Percentiles rank a stretch among this genome's conserved stretches.
Evolutionary conservation across 768 basidiomycete genomes (phyloP).

Genomic region (Daedaleopsis sinensis): DNA sequence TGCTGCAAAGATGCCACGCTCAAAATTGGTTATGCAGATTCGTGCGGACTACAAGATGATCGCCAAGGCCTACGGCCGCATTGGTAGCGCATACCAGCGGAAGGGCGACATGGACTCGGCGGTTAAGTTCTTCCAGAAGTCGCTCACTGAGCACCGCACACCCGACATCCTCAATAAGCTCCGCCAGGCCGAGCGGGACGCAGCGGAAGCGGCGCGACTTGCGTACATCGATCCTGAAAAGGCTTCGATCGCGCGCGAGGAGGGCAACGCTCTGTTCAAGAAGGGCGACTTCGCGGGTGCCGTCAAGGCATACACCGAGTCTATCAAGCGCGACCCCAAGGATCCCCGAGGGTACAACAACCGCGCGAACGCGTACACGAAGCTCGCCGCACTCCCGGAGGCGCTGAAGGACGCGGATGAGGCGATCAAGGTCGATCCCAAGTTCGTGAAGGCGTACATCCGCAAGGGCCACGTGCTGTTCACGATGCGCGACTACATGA

Average conservation of each 20-base stretch:
- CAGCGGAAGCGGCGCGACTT: slow-evolving; percentile 74
- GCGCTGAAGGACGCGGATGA: slow-evolving; percentile 95
- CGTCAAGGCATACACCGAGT: slow-evolving; percentile 92
- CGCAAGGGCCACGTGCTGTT: slow-evolving; percentile 86
- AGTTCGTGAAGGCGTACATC: slow-evolving; percentile 94
- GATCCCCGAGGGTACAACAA: slow-evolving; percentile 97
- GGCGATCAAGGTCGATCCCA: slow-evolving; percentile 89
- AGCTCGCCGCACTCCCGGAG: slow-evolving; percentile 90
- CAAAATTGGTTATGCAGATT: slow-evolving; percentile 43
- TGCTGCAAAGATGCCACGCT: background rate
- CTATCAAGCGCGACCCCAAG: slow-evolving; percentile 91
- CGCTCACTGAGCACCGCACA: slow-evolving; percentile 94
- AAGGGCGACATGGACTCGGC: slow-evolving; percentile 77
- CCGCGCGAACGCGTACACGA: slow-evolving; percentile 96
- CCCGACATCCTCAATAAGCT: slow-evolving; percentile 91
- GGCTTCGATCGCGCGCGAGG: slow-evolving; percentile 83
- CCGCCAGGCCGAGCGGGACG: slow-evolving; percentile 76
- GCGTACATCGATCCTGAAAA: slow-evolving; percentile 88
- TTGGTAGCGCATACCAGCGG: slow-evolving; percentile 82
- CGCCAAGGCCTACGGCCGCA: slow-evolving; percentile 92
- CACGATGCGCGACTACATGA: slow-evolving; percentile 89
- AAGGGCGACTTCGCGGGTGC: slow-evolving; percentile 88
- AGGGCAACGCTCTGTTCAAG: slow-evolving; percentile 93
- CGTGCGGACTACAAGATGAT: slow-evolving; percentile 94
- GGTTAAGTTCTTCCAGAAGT: slow-evolving; percentile 92